A percentile compares a stretch with the other conserved stretches of the same genome.
Conservation (phyloP, 495 filamentous ascomycete genomes). For the Collariella sp. region DNA sequence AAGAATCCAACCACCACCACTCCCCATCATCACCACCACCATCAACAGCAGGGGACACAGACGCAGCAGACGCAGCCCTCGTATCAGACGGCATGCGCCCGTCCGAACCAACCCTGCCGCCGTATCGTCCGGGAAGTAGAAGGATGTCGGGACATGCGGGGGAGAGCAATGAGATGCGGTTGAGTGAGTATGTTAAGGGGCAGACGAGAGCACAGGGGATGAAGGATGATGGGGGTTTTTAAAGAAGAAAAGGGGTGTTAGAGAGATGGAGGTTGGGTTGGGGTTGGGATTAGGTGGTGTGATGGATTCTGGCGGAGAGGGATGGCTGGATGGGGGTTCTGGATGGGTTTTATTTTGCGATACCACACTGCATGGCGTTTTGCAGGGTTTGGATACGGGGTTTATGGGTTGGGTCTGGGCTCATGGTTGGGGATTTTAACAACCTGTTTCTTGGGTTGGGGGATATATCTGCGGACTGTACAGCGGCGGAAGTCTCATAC, state of each 20-base stretch:
- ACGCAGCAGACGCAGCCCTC: constrained; percentile 22
- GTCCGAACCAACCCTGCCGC: constrained; percentile 11
- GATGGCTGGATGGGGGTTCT: background rate
- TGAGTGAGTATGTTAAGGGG: constrained; percentile 35
- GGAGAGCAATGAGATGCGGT: constrained; percentile 30
- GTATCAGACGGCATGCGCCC: constrained; percentile 32
- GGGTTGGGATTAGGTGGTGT: background rate
- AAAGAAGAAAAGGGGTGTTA: background rate
- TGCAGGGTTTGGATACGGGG: background rate
- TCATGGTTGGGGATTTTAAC: too few relatives aligned
- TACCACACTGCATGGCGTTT: background rate
- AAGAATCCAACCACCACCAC: constrained; percentile 16
- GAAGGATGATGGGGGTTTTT: constrained; percentile 27
- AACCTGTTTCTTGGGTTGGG: too few relatives aligned
- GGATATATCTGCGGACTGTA: too few relatives aligned
- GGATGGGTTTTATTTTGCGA: background rate
- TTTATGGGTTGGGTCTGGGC: background rate
- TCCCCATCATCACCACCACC: too few relatives aligned
- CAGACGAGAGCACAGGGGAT: constrained; percentile 30
- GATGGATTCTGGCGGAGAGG: background rate
- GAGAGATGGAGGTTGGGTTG: background rate
- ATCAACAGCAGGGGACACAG: too few relatives aligned
- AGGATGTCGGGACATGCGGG: constrained; percentile 31
- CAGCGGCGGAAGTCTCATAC: too few relatives aligned
- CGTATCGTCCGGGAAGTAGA: constrained; percentile 15